Evolutionary conservation across 345 rosid genomes (phyloP), one percentile per base, ranked within the genome.

Genomic region (Capsella bursapastoris): DNA sequence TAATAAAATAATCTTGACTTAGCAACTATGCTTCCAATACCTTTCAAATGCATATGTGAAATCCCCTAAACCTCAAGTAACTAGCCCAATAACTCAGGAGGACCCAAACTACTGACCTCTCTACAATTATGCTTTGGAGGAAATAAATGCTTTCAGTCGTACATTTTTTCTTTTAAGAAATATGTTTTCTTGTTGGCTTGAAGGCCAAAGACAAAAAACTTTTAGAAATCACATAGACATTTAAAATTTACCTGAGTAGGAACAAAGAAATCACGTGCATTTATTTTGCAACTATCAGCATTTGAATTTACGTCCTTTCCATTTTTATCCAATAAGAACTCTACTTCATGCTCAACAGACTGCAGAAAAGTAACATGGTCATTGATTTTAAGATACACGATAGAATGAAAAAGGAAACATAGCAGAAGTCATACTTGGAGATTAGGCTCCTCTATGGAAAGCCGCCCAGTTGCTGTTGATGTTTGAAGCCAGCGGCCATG

Each of bases 371-470:
- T 28, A 64, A 41, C 56, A 71, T 41, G 72, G 47, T 71, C 56
- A 71, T 14, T 40, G 32, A 32, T 50, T 31, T 71, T 50, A 40
- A 9, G 34, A 71, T 41, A 57, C 62, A 40, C 2, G 40, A 60
- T 34, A 27, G 40, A 58, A 64, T 43, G 35, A 34, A 22, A 18
- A 59, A 58, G 34, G 57, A 22, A 74, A 63, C 50, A 28, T 48
- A 59, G 52, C 35, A 58, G 16, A 57, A 82, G 25, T 50, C 73
- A 74, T 68, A 94, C 98, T 93, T 94, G 98, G 82, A 94, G 97
- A 85, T 94, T 94, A 71, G 98, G 98, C 82, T 94, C 98, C 82
- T 94, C 98, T 85, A 92, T 94, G 78, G 98, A 94, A 78, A 94
- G 87, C 61, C 98, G 79, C 57, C 98, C 98, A 41, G 98, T 94